Base-by-base conservation (phyloP, 805 yeast species). In the Suhomyces pyralidae region DNA sequence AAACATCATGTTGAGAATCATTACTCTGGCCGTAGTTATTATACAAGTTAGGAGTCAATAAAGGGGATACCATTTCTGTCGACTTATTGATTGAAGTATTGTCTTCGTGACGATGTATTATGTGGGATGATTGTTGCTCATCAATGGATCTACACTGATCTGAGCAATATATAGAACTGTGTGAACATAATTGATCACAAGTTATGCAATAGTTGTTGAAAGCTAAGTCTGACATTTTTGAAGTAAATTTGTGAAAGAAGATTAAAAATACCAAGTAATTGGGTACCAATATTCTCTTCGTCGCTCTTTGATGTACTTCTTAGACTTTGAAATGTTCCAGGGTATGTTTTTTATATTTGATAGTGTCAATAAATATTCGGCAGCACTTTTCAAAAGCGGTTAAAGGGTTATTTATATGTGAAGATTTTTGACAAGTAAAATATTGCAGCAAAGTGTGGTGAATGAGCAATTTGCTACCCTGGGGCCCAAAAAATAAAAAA, bases 191-290 rank as follows among this genome's bases (percentile, higher is more conserved):
- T 57, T 69, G 63, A 55, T 70, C 74, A 57, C 76, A 71, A 40
- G 67, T 59, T 25, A 71, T 65, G 58, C 76, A 71, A 58, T 69
- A 71, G 58, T 71, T 69, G 55, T 71, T 69, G 56, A 71, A 71
- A 42, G 81, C 69, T 80, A 78, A 58, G 50, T 57, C 60, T 24
- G 57, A 51, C 60, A 57, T 57, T 38, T 20, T 32, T n/a, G 40
- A 26, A 20, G 17, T 38, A 9, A 10, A 12, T 38, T 9, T 9
- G 14, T 38, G 42, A 14, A 34, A 38, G 20, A 36, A 17, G 17
- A 38, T 38, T 10, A 17, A 38, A 38, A 38, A 9, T 38, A 9
- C 42, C 42, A 38, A 38, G n/a, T 6, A 38, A 38, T 19, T 38
- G 24, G 42, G 19, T 38, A 19, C 24, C 24, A 38, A 38, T 38